Evolutionary conservation across 371 early-diverging fungal genomes (phyloP).

Genomic region (Phascolomyces articulosus): DNA sequence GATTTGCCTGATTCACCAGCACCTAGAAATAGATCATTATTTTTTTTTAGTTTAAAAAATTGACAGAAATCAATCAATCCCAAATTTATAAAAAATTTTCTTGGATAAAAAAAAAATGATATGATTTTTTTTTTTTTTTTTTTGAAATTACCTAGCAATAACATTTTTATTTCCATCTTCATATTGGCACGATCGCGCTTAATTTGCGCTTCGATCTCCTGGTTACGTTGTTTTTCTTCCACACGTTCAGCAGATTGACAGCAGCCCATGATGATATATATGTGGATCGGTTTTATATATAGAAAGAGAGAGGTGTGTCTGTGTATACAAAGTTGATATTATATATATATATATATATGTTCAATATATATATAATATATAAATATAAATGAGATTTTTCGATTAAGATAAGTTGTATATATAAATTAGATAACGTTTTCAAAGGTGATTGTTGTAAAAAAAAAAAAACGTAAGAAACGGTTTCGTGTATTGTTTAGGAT

Average conservation of each 20-base stretch:
- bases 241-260: conserved; percentile 78
- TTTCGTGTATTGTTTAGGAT: too few species aligned
- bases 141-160: conserved; percentile 86
- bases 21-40: conserved; percentile 59
- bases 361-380: too few species aligned
- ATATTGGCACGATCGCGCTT: conserved; percentile 74
- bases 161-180: conserved; percentile 92
- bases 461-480: too few species aligned
- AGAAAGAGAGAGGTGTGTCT: too few species aligned
- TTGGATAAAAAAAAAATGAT: not conserved
- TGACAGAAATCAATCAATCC: not conserved
- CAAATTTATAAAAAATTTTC: not conserved
- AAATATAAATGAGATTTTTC: too few species aligned
- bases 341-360: too few species aligned
- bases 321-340: too few species aligned
- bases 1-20: conserved; percentile 98
- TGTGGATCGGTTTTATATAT: too few species aligned
- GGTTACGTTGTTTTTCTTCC: conserved; percentile 77
- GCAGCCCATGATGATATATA: conserved; percentile 76
- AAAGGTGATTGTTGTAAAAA: too few species aligned
- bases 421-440: too few species aligned
- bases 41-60: not conserved
- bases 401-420: too few species aligned
- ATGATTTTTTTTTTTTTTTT: conserved; percentile 23
- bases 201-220: conserved; percentile 86